phyloP scores from a whole-genome alignment of 768 basidiomycete genomes.

The Termitomyces titanicus region DNA sequence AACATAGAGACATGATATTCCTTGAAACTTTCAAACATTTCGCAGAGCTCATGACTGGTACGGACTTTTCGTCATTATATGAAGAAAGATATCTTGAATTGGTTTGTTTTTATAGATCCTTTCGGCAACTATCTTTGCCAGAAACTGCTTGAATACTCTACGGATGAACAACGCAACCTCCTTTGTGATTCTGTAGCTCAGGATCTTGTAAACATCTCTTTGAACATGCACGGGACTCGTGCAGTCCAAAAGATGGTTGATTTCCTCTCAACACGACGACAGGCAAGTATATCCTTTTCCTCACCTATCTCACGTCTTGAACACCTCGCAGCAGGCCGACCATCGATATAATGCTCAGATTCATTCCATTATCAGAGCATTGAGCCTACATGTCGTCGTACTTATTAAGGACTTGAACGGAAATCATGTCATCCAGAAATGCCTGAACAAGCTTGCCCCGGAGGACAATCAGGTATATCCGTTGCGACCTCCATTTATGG shows the following conservation, averaged over 20 bases:
- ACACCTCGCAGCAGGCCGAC: slow-evolving; percentile 63
- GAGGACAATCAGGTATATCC: slow-evolving; percentile 90
- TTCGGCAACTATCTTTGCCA: slow-evolving; percentile 99
- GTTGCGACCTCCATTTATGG: neutral
- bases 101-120: slow-evolving; percentile 56
- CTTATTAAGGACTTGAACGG: slow-evolving; percentile 98
- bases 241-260: slow-evolving; percentile 99
- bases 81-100: neutral
- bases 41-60: slow-evolving; percentile 96
- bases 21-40: slow-evolving; percentile 97
- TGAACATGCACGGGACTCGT: slow-evolving; percentile 99
- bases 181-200: slow-evolving; percentile 98
- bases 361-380: slow-evolving; percentile 92
- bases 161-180: slow-evolving; percentile 94
- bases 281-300: slow-evolving; percentile 55
- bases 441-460: slow-evolving; percentile 94
- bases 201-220: slow-evolving; percentile 94
- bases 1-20: slow-evolving; percentile 99
- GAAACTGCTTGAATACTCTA: slow-evolving; percentile 94
- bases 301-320: slow-evolving; percentile 46
- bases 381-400: slow-evolving; percentile 96
- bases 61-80: slow-evolving; percentile 16
- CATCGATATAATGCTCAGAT: slow-evolving; percentile 86
- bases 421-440: slow-evolving; percentile 99
- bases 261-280: slow-evolving; percentile 91